These are phyloP conservation scores for Pistacia vera DNA, from an alignment of 345 rosid species.

Conservation along the genomic window DNA sequence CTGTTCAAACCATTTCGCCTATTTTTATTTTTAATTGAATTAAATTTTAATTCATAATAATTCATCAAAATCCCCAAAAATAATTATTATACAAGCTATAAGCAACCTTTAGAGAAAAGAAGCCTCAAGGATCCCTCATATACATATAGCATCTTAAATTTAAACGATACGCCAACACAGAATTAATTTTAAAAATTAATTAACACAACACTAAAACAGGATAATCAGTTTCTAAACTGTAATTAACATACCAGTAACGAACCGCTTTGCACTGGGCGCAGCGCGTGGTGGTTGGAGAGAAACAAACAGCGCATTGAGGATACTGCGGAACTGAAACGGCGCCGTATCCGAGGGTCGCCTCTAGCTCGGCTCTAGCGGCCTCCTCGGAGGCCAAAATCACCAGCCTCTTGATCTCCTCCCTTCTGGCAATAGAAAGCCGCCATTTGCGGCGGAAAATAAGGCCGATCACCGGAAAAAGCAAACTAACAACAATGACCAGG, in stretches of 20 bases:
- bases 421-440: constrained; percentile 57
- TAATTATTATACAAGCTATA: not conserved
- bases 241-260: constrained; percentile 76
- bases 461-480: constrained; percentile 47
- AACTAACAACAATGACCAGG: constrained; percentile 60
- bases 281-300: constrained; percentile 68
- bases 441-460: constrained; percentile 66
- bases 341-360: constrained; percentile 53
- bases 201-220: not conserved
- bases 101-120: not conserved
- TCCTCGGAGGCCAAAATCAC: constrained; percentile 82
- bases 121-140: not conserved
- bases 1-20: not conserved
- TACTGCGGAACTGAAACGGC: constrained; percentile 34
- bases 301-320: constrained; percentile 81
- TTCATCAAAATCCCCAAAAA: not conserved
- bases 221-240: not conserved
- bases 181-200: not conserved
- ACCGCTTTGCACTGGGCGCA: constrained; percentile 88
- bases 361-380: constrained; percentile 81
- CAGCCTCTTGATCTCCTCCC: constrained; percentile 77
- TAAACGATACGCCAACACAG: not conserved
- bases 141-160: not conserved
- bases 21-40: not conserved
- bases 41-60: not conserved